phyloP scores from a whole-genome alignment of 306 rosid species.

The Geum urbanum region DNA sequence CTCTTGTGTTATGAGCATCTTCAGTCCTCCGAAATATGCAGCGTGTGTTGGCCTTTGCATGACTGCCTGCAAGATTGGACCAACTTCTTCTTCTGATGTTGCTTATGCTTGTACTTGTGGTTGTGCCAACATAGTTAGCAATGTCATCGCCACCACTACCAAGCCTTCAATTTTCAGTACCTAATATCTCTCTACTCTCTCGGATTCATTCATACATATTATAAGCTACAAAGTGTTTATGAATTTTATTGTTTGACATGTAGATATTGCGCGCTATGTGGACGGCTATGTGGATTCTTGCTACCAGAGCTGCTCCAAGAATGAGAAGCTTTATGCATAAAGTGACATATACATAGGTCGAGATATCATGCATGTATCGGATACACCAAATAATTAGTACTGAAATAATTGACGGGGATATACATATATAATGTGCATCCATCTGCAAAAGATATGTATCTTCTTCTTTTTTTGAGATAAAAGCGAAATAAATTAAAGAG shows the following conservation, averaged over 20 bases:
- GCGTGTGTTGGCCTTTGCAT: neutral
- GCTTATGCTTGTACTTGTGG: no score
- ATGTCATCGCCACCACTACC: neutral
- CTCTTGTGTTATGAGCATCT: neutral
- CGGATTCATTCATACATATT: neutral
- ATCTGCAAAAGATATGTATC: no score
- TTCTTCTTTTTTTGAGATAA: no score
- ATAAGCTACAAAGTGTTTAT: neutral
- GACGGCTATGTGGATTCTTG: conserved; percentile 1
- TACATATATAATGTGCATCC: no score
- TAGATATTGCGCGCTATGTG: neutral
- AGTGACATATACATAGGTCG: no score
- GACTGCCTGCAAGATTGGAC: no score
- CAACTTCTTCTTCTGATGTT: no score
- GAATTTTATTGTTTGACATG: neutral
- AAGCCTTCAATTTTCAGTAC: neutral
- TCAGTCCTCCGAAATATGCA: neutral
- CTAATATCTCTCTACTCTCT: neutral
- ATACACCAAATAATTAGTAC: no score
- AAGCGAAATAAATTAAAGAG: no score
- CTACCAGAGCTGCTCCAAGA: neutral
- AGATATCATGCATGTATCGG: no score
- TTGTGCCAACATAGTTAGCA: neutral
- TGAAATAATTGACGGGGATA: no score
- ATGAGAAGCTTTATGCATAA: neutral